A percentile compares a stretch with the other conserved stretches of the same genome.
Conservation (phyloP, 2,329 filamentous ascomycete genomes). For the Epichloe sp. region DNA sequence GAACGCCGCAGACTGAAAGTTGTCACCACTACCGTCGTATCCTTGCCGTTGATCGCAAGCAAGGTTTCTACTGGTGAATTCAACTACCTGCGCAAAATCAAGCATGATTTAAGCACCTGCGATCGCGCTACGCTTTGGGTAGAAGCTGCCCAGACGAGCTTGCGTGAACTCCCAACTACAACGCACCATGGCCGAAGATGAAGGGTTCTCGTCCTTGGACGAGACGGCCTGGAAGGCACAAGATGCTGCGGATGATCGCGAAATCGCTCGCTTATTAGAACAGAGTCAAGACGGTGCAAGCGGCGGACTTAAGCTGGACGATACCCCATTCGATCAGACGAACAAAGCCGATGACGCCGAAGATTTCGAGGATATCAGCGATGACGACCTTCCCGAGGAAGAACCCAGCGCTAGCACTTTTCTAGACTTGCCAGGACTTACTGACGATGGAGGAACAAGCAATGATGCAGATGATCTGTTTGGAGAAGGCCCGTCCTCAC, state of each 20-base stretch:
- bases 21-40: neutral
- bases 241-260: conserved; percentile 34
- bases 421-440: conserved; percentile 38
- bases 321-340: conserved; percentile 41
- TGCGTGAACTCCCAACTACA: conserved; percentile 7
- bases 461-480: conserved; percentile 56
- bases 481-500: conserved; percentile 45
- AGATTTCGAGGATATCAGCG: conserved; percentile 82
- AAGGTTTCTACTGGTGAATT: neutral
- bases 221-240: conserved; percentile 27
- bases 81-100: conserved; percentile 4
- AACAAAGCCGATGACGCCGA: conserved; percentile 88
- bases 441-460: conserved; percentile 46
- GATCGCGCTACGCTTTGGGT: conserved; percentile 11
- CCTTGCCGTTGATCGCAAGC: neutral
- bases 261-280: conserved; percentile 31
- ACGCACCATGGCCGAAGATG: conserved; percentile 19
- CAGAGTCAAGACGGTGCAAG: conserved; percentile 26
- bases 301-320: conserved; percentile 29
- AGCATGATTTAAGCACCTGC: conserved; percentile 15
- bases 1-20: neutral
- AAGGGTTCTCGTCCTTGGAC: conserved; percentile 22
- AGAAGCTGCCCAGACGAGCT: conserved; percentile 11
- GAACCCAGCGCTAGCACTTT: conserved; percentile 34
- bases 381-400: conserved; percentile 81